Evolutionary conservation across 2,329 filamentous ascomycete species (phyloP).

Genomic region (Shiraia sp.): DNA sequence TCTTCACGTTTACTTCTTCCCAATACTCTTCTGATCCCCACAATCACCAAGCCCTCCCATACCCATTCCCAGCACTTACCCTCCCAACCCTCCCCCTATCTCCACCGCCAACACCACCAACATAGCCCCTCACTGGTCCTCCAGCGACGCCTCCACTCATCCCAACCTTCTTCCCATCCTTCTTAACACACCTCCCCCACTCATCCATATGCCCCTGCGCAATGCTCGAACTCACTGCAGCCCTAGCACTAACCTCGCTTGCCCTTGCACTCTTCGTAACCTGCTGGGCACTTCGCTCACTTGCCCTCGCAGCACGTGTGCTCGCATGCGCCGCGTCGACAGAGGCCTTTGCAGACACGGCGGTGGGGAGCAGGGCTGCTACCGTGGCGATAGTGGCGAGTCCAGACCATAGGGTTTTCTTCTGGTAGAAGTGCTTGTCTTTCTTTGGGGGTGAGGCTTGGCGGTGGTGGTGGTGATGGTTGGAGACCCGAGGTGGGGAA

Average conservation of each 20-base stretch:
- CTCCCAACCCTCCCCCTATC: neutral
- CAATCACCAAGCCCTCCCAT: no score
- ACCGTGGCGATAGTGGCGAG: conserved; percentile 3
- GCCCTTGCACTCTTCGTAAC: conserved; percentile 4
- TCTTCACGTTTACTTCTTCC: no score
- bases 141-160: neutral
- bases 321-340: conserved; percentile 4
- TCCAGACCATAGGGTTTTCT: conserved; percentile 5
- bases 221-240: conserved; percentile 1
- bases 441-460: neutral
- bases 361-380: conserved; percentile 1
- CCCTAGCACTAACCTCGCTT: conserved; percentile 1
- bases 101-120: no score
- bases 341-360: conserved; percentile 1
- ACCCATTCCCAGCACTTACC: neutral
- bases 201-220: conserved; percentile 8
- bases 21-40: no score
- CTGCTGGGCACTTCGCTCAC: conserved; percentile 1
- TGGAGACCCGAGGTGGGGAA: no score
- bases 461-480: neutral
- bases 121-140: no score
- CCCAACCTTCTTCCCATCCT: neutral
- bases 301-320: conserved; percentile 1
- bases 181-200: conserved; percentile 1
- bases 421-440: conserved; percentile 6